These are phyloP conservation scores for Russula griseocarnosa DNA, from an alignment of 768 basidiomycete genomes.

Conservation along the genomic window DNA sequence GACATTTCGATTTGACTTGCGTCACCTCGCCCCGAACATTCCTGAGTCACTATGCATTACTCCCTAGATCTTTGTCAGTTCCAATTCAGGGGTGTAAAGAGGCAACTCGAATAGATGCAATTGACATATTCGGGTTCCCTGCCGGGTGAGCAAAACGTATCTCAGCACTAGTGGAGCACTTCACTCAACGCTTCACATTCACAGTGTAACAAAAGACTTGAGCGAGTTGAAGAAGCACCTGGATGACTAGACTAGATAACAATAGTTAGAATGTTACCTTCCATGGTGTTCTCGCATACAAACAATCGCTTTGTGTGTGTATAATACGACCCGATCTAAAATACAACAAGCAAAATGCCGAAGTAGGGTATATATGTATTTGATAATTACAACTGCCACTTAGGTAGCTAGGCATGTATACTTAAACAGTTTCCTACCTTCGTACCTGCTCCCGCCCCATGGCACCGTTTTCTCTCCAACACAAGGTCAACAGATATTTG, in stretches of 20 bases:
- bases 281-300: no score
- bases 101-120: conserved; percentile 59
- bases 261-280: no score
- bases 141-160: conserved; percentile 45
- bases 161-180: conserved; percentile 8
- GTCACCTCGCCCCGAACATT: background rate
- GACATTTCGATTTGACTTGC: background rate
- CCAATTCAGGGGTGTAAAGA: conserved; percentile 63
- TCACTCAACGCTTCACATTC: conserved; percentile 3
- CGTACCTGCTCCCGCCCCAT: no score
- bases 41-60: background rate
- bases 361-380: no score
- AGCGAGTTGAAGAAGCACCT: conserved; percentile 39
- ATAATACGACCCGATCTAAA: no score
- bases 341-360: no score
- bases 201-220: conserved; percentile 39
- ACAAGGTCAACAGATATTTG: no score
- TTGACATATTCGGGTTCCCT: conserved; percentile 61
- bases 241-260: conserved; percentile 25
- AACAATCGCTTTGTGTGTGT: no score
- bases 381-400: no score
- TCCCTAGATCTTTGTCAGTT: conserved; percentile 60
- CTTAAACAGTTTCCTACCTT: no score
- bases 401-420: no score
- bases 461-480: no score